Percentiles rank a stretch among this genome's conserved stretches.
phyloP scores from a whole-genome alignment of 2,329 filamentous ascomycete species.

The Neurospora sp. region DNA sequence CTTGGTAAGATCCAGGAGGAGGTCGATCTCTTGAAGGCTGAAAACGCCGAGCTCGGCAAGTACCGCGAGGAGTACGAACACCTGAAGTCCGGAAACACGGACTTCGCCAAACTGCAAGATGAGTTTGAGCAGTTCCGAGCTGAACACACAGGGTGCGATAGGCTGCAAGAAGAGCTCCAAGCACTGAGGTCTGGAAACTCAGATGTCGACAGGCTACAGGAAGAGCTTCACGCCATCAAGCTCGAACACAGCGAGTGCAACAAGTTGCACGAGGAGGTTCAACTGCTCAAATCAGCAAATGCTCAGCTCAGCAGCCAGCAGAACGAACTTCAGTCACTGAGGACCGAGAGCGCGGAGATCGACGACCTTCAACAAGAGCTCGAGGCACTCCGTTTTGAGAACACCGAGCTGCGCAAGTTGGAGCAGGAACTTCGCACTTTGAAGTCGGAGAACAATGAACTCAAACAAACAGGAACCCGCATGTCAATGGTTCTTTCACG shows the following conservation, averaged over 20 bases:
- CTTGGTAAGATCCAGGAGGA: background rate
- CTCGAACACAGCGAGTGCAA: slow-evolving; percentile 28
- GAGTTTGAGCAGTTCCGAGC: slow-evolving; percentile 31
- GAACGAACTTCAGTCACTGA: slow-evolving; percentile 67
- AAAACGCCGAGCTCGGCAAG: background rate
- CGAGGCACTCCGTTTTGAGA: slow-evolving; percentile 66
- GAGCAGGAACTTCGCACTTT: slow-evolving; percentile 72
- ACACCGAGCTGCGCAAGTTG: slow-evolving; percentile 72
- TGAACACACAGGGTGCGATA: slow-evolving; percentile 68
- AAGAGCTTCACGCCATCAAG: slow-evolving; percentile 67
- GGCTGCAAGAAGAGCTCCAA: slow-evolving; percentile 80
- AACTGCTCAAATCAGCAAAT: slow-evolving; percentile 45
- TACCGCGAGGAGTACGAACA: background rate
- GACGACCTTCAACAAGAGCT: slow-evolving; percentile 29
- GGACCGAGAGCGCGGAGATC: slow-evolving; percentile 21
- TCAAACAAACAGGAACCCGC: slow-evolving; percentile 13
- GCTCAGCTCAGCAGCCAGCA: slow-evolving; percentile 33
- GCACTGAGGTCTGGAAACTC: slow-evolving; percentile 51
- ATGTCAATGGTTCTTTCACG: slow-evolving; percentile 44
- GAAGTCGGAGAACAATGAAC: slow-evolving; percentile 29
- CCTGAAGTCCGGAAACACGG: background rate
- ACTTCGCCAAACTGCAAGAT: background rate
- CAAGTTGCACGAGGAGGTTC: slow-evolving; percentile 79
- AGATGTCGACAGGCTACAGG: slow-evolving; percentile 75
- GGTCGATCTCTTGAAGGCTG: background rate